Base-by-base conservation (phyloP, 768 basidiomycete genomes). In the Multifurca ochricompacta region DNA sequence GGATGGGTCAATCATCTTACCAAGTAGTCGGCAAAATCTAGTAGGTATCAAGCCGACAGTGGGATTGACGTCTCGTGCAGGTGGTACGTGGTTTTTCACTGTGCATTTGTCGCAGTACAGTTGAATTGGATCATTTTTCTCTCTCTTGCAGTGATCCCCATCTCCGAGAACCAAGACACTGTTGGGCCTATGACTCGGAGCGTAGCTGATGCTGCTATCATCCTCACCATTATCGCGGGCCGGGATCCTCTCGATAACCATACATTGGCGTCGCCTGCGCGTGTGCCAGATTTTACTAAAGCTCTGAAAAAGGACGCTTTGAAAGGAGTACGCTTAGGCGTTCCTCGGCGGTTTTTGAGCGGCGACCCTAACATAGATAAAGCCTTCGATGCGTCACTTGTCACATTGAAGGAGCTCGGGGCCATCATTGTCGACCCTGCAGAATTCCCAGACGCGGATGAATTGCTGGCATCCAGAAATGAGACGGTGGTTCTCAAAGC, bases 41-140 rank as follows among this genome's bases (percentile, higher is more conserved):
- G n/a, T n/a, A n/a, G n/a, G n/a, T n/a, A 78, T 83, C 43, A 81
- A 81, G 59, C 78, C 82, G 0, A 82, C 78, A 2, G 73, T 82
- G 8, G 81, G 81, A 0, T 64, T 81, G 31, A 80, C 79, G 3
- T 82, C 80, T 4, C 71, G 79, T 13, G 77, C 79, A 14, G 81
- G 80, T 64, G 81, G 81, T 77, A 13, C 39, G 39, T 14, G 19
- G n/a, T n/a, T n/a, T n/a, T n/a, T 41, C 39, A 18, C 11, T 14
- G 21, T 23, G 19, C 53, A 39, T 64, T 40, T 7, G 9, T 40
- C 32, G 47, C 37, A 27, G 18, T 28, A 36, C 28, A 7, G 4
- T 32, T 18, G 6, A 28, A 30, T 13, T 28, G 37, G n/a, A 8
- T 16, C 5, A 28, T 30, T 52, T 45, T 16, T 10, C 8, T 46